Evolutionary conservation across 495 filamentous ascomycete genomes (phyloP).

Genomic region (Amorphotheca resinae): DNA sequence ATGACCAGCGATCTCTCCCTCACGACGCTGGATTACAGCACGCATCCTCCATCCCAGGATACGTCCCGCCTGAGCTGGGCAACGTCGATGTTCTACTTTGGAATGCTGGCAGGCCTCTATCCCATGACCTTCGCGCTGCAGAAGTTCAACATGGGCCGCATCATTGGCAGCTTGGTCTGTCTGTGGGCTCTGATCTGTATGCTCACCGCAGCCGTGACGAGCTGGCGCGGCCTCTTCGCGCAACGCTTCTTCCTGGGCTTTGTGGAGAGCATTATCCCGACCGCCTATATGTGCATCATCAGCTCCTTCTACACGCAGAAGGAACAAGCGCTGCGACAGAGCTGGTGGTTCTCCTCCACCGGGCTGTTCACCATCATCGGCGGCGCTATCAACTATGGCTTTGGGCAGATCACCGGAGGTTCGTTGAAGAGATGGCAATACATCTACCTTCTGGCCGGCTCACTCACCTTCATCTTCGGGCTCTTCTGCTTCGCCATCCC

Average conservation of each 20-base stretch:
- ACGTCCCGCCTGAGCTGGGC: conserved; percentile 60
- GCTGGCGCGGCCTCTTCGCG: conserved; percentile 49
- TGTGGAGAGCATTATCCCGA: conserved; percentile 54
- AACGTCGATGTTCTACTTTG: conserved; percentile 69
- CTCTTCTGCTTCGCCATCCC: conserved; percentile 48
- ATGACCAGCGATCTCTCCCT: conserved; percentile 59
- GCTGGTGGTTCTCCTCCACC: conserved; percentile 57
- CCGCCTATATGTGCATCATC: conserved; percentile 55
- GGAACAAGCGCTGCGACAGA: conserved; percentile 54
- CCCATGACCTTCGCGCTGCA: conserved; percentile 60
- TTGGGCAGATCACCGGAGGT: conserved; percentile 48
- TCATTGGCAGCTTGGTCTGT: conserved; percentile 51
- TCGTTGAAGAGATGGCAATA: conserved; percentile 51
- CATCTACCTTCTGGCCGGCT: conserved; percentile 54
- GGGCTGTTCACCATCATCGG: conserved; percentile 59
- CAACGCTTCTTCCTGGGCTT: conserved; percentile 66
- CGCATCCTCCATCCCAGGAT: conserved; percentile 40
- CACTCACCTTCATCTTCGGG: conserved; percentile 51
- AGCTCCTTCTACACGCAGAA: conserved; percentile 54
- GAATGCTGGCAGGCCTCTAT: conserved; percentile 60
- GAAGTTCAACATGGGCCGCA: conserved; percentile 46
- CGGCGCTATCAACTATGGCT: conserved; percentile 54
- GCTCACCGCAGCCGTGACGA: conserved; percentile 52
- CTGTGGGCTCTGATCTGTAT: conserved; percentile 57
- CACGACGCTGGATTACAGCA: conserved; percentile 36